These are phyloP conservation scores for Tolypocladium pustulatum DNA, from an alignment of 2,329 filamentous ascomycete genomes.

Conservation along the genomic window DNA sequence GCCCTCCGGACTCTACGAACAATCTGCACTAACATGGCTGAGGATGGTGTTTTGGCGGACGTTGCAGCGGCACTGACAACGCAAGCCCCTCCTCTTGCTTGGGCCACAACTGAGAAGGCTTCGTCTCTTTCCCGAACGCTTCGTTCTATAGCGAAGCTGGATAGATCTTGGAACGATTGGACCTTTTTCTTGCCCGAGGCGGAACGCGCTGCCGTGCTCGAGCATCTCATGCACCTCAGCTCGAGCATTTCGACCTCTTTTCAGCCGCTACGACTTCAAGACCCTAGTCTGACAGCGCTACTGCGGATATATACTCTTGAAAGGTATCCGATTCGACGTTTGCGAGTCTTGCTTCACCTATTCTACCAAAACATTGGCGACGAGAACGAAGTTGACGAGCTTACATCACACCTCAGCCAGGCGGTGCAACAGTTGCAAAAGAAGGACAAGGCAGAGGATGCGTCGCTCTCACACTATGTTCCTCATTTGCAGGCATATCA, in stretches of 20 bases:
- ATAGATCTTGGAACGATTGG: slow-evolving; percentile 45
- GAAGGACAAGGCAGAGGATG: slow-evolving; percentile 33
- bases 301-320: slow-evolving; percentile 39
- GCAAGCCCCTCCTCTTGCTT: slow-evolving; percentile 40
- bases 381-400: slow-evolving; percentile 24
- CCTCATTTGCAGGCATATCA: slow-evolving; percentile 37
- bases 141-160: slow-evolving; percentile 48
- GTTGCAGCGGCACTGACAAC: slow-evolving; percentile 40
- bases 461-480: slow-evolving; percentile 30
- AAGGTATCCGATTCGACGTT: slow-evolving; percentile 39
- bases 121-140: slow-evolving; percentile 48
- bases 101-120: slow-evolving; percentile 39
- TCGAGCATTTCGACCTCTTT: slow-evolving; percentile 22
- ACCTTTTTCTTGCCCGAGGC: slow-evolving; percentile 38
- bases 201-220: slow-evolving; percentile 47
- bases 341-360: slow-evolving; percentile 40
- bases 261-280: slow-evolving; percentile 28
- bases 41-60: slow-evolving; percentile 42
- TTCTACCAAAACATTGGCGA: slow-evolving; percentile 38
- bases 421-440: slow-evolving; percentile 23
- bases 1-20: slow-evolving; percentile 47
- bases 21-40: slow-evolving; percentile 52
- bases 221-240: slow-evolving; percentile 47
- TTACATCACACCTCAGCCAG: slow-evolving; percentile 28
- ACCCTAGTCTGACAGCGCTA: slow-evolving; percentile 34